Evolutionary conservation across 2,329 filamentous ascomycete genomes (phyloP), one percentile per base, ranked within the genome.

Genomic region (Bipolaris cookei): DNA sequence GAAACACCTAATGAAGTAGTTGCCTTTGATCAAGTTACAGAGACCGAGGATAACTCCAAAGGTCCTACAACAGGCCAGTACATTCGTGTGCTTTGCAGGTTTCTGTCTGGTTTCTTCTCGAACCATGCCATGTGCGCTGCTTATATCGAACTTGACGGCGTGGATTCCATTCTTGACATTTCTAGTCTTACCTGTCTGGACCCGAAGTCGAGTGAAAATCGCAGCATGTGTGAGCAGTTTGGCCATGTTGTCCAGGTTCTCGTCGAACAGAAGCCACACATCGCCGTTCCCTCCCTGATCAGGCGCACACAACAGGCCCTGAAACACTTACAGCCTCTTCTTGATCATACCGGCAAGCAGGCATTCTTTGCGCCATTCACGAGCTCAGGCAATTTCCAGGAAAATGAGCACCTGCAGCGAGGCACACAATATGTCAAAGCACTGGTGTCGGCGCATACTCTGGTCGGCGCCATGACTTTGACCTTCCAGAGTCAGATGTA

Each of bases 151-250:
- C 84, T 85, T 47, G 91, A 92, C 55, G 95, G 92, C 6, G 87
- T 94, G 21, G 92, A 97, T 74, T 83, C 90, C 48, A 82, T 98
- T 18, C 82, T 99, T 51, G 92, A 97, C 70, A 86, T 97, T 53
- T 89, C 89, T 38, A 91, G 90, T 51, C 86, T 93, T 28, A 90
- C 92, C 4, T 93, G 91, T 72, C 82, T 98, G 44, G 87, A 91
- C 1, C 87, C 88, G 65, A 85, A 90, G 68, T 88, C 90, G 69
- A 84, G 88, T 37, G 88, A 90, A 38, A 63, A 68, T 6, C 68
- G 69, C 30, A 78, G 83, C 50, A 86, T 90, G 3, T 88, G 88
- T 54, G 85, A 88, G 58, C 87, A 89, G 58, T 82, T 97, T 51
- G 86, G 88, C 14, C 85, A 87, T 34, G 88, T 96, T 10, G 82